Percentiles rank a stretch among this genome's conserved stretches.
These are phyloP conservation scores for Salicornia ramosissima DNA, from an alignment of 148 eudicot genomes.

Conservation along the genomic window DNA sequence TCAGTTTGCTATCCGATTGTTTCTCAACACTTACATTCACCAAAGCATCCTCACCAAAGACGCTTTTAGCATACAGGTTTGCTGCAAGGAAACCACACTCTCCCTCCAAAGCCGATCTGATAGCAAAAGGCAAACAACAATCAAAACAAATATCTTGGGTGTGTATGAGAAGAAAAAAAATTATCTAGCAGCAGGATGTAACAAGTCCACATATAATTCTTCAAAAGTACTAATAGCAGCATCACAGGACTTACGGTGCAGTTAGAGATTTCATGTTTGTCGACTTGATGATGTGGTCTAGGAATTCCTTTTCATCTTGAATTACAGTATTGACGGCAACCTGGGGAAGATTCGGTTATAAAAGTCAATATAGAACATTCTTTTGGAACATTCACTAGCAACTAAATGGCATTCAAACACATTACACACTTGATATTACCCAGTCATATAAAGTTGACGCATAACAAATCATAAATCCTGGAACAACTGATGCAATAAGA, in stretches of 20 bases:
- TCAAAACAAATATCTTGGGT: background rate
- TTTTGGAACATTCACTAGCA: background rate
- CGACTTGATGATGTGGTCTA: slow-evolving; percentile 79
- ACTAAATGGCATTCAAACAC: background rate
- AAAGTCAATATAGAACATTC: background rate
- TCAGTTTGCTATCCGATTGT: slow-evolving; percentile 77
- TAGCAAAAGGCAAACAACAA: slow-evolving; percentile 7
- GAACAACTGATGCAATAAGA: no score
- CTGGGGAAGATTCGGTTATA: slow-evolving; percentile 23
- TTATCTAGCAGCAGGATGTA: background rate
- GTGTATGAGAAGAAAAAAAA: background rate
- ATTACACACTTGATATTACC: no score
- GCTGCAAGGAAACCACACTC: slow-evolving; percentile 94
- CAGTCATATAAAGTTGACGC: no score
- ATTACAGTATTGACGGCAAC: slow-evolving; percentile 49
- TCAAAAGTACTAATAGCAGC: background rate
- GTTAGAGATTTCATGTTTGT: slow-evolving; percentile 92
- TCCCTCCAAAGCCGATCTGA: slow-evolving; percentile 88
- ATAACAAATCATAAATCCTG: no score
- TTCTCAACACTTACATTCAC: slow-evolving; percentile 85
- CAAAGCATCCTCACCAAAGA: slow-evolving; percentile 89
- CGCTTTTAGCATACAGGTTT: slow-evolving; percentile 89
- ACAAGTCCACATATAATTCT: background rate
- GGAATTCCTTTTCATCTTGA: slow-evolving; percentile 76
- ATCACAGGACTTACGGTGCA: slow-evolving; percentile 49